A percentile compares a stretch with the other conserved stretches of the same genome.
These are phyloP conservation scores for Boletus pseudopeckii DNA, from an alignment of 768 basidiomycete genomes.

Conservation along the genomic window DNA sequence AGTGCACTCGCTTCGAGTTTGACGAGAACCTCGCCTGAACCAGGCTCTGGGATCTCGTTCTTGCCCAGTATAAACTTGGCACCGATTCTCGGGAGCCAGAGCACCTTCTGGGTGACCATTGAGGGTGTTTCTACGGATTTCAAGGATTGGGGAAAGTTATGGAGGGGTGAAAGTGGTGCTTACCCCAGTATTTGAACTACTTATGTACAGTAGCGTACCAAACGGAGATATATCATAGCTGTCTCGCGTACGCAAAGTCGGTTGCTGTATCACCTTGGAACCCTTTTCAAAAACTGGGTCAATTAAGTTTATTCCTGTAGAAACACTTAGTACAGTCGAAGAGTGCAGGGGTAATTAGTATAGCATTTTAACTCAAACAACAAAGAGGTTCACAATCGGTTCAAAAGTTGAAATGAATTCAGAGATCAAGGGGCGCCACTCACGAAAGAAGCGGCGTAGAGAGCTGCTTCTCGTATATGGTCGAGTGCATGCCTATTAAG, in stretches of 20 bases:
- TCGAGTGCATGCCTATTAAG: no score
- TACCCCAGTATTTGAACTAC: not conserved
- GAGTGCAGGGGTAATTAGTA: no score
- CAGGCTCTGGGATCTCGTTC: constrained; percentile 32
- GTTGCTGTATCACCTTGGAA: not conserved
- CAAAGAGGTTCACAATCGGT: no score
- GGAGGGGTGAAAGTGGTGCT: not conserved
- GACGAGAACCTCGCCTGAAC: constrained; percentile 40
- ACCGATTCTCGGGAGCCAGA: constrained; percentile 13
- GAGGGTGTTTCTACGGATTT: not conserved
- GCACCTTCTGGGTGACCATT: constrained; percentile 7
- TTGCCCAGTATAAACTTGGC: not conserved
- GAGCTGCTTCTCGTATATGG: no score
- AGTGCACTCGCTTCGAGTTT: constrained; percentile 39
- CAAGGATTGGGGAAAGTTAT: no score
- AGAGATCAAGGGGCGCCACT: no score
- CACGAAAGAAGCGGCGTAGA: no score
- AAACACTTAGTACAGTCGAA: no score
- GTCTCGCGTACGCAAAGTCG: not conserved
- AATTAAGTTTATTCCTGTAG: no score
- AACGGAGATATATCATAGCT: not conserved
- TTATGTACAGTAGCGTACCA: not conserved
- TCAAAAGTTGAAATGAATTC: no score
- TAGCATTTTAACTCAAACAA: no score
- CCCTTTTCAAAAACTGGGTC: no score